Percentiles rank a stretch among this genome's conserved stretches.
These are phyloP conservation scores for Hyphodiscus hymeniophilus DNA, from an alignment of 495 filamentous ascomycete species.

Conservation along the genomic window DNA sequence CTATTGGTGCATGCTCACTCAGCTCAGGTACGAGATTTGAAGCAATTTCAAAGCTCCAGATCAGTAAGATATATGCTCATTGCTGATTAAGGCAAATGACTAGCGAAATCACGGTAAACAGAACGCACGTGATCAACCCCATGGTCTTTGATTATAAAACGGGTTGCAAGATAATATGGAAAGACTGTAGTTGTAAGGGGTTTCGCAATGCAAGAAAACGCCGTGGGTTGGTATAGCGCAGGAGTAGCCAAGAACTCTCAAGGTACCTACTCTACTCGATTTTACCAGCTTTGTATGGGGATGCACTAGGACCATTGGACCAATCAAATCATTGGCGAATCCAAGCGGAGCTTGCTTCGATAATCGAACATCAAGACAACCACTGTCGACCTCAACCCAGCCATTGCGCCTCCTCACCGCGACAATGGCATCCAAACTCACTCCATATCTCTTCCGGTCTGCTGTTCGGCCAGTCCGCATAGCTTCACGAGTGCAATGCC, in stretches of 20 bases:
- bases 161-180: no score
- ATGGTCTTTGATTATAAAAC: no score
- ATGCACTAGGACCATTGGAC: no score
- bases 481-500: constrained; percentile 46
- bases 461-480: constrained; percentile 45
- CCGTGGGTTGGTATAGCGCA: no score
- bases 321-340: constrained; percentile 8
- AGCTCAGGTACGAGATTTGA: neutral
- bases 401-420: constrained; percentile 22
- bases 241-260: no score
- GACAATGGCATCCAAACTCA: constrained; percentile 68
- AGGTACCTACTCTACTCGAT: no score
- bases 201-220: no score
- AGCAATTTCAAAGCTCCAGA: no score
- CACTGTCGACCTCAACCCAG: constrained; percentile 9
- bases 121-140: neutral
- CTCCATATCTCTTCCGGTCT: constrained; percentile 47
- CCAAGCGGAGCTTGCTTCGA: constrained; percentile 10
- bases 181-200: no score
- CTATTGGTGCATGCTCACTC: no score
- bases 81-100: neutral
- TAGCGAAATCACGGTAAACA: neutral
- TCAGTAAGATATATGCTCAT: no score
- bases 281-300: no score
- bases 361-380: constrained; percentile 15